Evolutionary conservation across 306 rosid species (phyloP).

Genomic region (Canavalia ensiformis): DNA sequence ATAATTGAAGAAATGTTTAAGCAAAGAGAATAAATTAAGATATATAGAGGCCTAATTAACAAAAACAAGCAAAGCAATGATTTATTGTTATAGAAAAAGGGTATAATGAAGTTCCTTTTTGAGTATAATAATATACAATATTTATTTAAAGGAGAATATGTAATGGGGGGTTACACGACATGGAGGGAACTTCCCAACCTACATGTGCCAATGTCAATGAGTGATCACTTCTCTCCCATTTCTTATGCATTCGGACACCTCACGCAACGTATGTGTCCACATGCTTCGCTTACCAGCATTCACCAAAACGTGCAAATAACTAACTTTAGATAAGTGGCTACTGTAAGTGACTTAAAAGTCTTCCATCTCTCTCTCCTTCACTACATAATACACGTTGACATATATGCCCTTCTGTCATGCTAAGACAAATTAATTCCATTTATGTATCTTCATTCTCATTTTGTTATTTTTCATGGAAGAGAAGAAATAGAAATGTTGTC

Average conservation of each 20-base stretch:
- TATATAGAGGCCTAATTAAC: constrained; percentile 18
- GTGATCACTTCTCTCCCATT: constrained; percentile 42
- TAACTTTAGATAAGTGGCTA: constrained; percentile 52
- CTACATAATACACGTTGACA: constrained; percentile 18
- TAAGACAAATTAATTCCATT: constrained; percentile 12
- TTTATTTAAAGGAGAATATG: constrained; percentile 41
- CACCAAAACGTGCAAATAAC: constrained; percentile 81
- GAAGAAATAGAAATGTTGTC: constrained; percentile 32
- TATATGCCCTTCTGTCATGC: constrained; percentile 17
- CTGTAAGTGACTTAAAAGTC: constrained; percentile 42
- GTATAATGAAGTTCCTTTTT: constrained; percentile 41
- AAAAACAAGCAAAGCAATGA: constrained; percentile 44
- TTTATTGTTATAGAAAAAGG: constrained; percentile 20
- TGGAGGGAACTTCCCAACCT: constrained; percentile 54
- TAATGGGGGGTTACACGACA: constrained; percentile 45
- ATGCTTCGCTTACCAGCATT: constrained; percentile 60
- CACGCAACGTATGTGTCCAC: constrained; percentile 71
- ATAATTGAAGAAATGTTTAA: constrained; percentile 28
- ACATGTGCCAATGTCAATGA: constrained; percentile 66
- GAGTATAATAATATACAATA: constrained; percentile 29
- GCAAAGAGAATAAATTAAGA: constrained; percentile 49
- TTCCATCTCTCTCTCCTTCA: not conserved
- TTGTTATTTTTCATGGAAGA: constrained; percentile 45
- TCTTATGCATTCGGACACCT: constrained; percentile 62
- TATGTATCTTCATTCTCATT: not conserved